Evolutionary conservation across 331 rosid genomes (phyloP).

Genomic region (Spiraea crenata): DNA sequence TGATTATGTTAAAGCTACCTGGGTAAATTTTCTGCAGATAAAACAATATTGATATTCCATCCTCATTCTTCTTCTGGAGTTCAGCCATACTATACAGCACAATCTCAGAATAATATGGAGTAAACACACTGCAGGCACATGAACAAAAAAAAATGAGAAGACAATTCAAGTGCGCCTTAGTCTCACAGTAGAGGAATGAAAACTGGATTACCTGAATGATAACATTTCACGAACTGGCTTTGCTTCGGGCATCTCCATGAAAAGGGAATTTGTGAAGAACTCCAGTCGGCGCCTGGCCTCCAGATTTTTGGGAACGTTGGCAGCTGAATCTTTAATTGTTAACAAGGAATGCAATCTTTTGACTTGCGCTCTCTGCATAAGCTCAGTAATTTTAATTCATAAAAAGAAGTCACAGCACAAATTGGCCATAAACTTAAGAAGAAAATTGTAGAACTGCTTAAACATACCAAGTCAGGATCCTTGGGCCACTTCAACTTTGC

Average conservation of each 20-base stretch:
- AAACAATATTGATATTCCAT: conserved; percentile 86
- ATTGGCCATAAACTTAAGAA: background rate
- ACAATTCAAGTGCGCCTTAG: conserved; percentile 18
- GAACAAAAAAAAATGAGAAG: conserved; percentile 24
- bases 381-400: conserved; percentile 22
- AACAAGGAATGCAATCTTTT: conserved; percentile 78
- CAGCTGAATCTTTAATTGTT: conserved; percentile 92
- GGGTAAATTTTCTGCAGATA: conserved; percentile 94
- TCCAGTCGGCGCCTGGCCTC: conserved; percentile 85
- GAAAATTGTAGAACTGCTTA: background rate
- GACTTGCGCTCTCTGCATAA: conserved; percentile 61
- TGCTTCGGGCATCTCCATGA: conserved; percentile 78
- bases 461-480: conserved; percentile 64
- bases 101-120: conserved; percentile 90
- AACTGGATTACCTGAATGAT: conserved; percentile 63
- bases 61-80: conserved; percentile 87
- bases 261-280: conserved; percentile 92
- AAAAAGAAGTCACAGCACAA: conserved; percentile 1
- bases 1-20: conserved; percentile 38
- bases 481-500: conserved; percentile 82
- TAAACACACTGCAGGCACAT: conserved; percentile 74
- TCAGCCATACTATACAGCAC: conserved; percentile 88
- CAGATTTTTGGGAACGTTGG: conserved; percentile 83
- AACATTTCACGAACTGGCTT: conserved; percentile 83
- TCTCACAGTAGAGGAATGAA: conserved; percentile 8